Evolutionary conservation across 2,329 filamentous ascomycete species (phyloP).

Genomic region (Helicocarpus griseus): DNA sequence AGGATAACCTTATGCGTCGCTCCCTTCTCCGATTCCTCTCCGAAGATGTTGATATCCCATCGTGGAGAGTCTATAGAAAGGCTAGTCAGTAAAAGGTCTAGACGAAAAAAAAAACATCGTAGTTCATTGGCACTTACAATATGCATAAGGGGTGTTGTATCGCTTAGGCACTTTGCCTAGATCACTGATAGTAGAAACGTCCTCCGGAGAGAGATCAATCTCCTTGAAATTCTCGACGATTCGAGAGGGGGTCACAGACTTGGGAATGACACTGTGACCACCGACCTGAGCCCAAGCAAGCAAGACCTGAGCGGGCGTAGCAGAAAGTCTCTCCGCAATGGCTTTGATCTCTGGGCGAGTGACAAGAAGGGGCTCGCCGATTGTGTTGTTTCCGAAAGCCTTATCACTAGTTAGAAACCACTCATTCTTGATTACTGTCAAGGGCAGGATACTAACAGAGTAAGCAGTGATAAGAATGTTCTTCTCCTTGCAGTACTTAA

Average conservation of each 20-base stretch:
- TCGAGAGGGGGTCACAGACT: conserved; percentile 34
- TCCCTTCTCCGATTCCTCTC: conserved; percentile 43
- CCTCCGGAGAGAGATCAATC: conserved; percentile 29
- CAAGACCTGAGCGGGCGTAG: conserved; percentile 29
- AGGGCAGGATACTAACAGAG: conserved; percentile 33
- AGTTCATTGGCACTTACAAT: conserved; percentile 15
- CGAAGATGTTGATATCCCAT: conserved; percentile 50
- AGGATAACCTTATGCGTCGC: conserved; percentile 41
- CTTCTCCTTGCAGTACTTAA: conserved; percentile 48
- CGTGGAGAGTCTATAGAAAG: conserved; percentile 36
- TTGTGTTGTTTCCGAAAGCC: conserved; percentile 49
- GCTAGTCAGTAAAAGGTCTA: conserved; percentile 1
- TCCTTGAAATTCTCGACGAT: conserved; percentile 37
- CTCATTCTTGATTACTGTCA: background rate
- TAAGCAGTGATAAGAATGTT: conserved; percentile 55
- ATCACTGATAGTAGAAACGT: conserved; percentile 26
- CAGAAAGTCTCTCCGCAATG: conserved; percentile 44
- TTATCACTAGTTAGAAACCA: conserved; percentile 6
- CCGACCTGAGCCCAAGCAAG: conserved; percentile 33
- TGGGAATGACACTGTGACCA: conserved; percentile 33
- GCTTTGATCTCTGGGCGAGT: conserved; percentile 54
- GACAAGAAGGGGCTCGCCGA: conserved; percentile 54
- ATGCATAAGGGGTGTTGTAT: conserved; percentile 27
- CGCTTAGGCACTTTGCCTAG: conserved; percentile 26
- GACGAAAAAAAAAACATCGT: background rate